Evolutionary conservation across 192 early-diverging fungal genomes (phyloP), one percentile per base, ranked within the genome.

Genomic region (Backusella macrospora): DNA sequence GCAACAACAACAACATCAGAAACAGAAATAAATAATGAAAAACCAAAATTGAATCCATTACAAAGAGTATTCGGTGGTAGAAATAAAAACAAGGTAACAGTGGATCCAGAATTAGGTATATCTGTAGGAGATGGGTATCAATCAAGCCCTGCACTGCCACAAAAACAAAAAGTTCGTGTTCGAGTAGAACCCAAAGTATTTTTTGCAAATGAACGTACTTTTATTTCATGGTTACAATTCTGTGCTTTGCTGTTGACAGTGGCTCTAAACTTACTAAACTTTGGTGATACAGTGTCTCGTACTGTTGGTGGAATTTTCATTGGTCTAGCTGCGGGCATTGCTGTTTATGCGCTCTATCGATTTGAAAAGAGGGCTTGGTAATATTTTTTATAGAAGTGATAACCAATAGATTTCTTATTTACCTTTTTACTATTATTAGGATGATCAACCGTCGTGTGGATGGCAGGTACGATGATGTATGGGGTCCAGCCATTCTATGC

Each of bases 141-240:
- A 74, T 21, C 65, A 14, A 69, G 21, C 7, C 42, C 43, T 34
- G 29, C 29, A 34, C 29, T 34, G 29, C 29, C 29, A 34, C 29
- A 34, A 52, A 70, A 52, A 49, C 46, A 47, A 44, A 75, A 64
- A 26, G 81, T 76, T 39, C 81, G 88, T 16, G 73, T 76, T 18
- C 46, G 72, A 68, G 67, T 76, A 0, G 83, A 88, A 18, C 87
- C 89, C 16, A 96, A 96, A 71, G 86, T 90, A 62, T 94, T 93
- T 80, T 95, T 96, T 82, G 92, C 94, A 42, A 96, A 96, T 81
- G 95, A 96, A 82, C 87, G 95, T 65, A 96, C 95, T 1, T 94
- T 93, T 71, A 86, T 96, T 78, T 80, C 87, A 47, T 96, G 93
- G 93, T 82, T 93, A 63, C 92, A 89, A 68, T 87, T 94, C 68